These are phyloP conservation scores for Scedosporium apiospermum DNA, from an alignment of 2,329 filamentous ascomycete genomes.

Conservation along the genomic window DNA sequence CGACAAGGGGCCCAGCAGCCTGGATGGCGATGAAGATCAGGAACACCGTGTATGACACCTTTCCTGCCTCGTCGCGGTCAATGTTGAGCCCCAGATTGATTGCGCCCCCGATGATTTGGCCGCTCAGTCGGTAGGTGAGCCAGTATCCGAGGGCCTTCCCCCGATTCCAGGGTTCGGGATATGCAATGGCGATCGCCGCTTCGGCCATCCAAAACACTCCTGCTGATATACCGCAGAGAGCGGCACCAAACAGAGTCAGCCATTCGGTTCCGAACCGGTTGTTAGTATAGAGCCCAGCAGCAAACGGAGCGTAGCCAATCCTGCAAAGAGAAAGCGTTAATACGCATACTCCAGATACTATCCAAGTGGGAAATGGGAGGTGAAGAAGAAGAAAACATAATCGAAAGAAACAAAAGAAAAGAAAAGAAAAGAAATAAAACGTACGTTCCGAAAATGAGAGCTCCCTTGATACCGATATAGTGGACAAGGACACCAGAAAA, in stretches of 20 bases:
- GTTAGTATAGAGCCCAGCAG: slow-evolving; percentile 62
- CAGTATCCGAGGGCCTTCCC: slow-evolving; percentile 59
- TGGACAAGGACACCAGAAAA: slow-evolving; percentile 55
- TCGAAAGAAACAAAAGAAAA: neutral
- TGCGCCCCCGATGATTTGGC: slow-evolving; percentile 62
- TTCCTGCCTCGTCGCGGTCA: slow-evolving; percentile 42
- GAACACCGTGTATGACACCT: slow-evolving; percentile 61
- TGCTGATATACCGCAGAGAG: slow-evolving; percentile 59
- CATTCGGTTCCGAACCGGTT: slow-evolving; percentile 61
- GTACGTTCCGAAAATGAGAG: slow-evolving; percentile 51
- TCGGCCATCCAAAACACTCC: slow-evolving; percentile 71
- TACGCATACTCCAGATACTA: slow-evolving; percentile 12
- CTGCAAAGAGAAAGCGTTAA: too few relatives aligned
- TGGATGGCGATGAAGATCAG: slow-evolving; percentile 64
- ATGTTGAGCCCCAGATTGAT: slow-evolving; percentile 62
- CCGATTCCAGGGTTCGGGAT: slow-evolving; percentile 60
- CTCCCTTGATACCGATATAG: slow-evolving; percentile 61
- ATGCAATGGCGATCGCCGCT: slow-evolving; percentile 62
- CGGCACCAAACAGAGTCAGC: slow-evolving; percentile 59
- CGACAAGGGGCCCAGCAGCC: slow-evolving; percentile 54
- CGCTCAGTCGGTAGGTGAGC: slow-evolving; percentile 48
- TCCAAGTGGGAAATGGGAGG: neutral
- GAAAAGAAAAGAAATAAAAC: neutral
- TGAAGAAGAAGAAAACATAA: too few relatives aligned
- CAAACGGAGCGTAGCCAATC: slow-evolving; percentile 61